These are phyloP conservation scores for Chlorencoelia australis DNA, from an alignment of 2,329 filamentous ascomycete species.

Conservation along the genomic window DNA sequence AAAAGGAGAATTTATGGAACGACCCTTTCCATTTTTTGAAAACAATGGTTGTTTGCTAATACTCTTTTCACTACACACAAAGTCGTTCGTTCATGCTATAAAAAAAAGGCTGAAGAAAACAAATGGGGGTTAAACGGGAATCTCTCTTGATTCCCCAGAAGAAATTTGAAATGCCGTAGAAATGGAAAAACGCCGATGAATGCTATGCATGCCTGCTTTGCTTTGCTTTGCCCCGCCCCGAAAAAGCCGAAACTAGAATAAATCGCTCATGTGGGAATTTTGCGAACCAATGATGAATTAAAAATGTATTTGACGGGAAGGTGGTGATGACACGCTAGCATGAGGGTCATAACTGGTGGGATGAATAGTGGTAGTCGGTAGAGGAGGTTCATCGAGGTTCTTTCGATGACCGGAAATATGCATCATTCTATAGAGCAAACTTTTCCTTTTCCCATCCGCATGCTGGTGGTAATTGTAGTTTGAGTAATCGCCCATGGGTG, in stretches of 20 bases:
- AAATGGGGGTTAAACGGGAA: not conserved
- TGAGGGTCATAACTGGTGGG: not conserved
- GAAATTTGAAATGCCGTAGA: constrained; percentile 3
- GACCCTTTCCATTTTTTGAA: not conserved
- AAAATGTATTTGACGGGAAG: constrained; percentile 1
- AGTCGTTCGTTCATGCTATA: constrained; percentile 1
- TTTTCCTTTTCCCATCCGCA: constrained; percentile 18
- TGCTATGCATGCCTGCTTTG: not conserved
- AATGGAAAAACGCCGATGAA: constrained; percentile 1
- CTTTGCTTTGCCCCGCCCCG: no score
- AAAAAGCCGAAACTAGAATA: not conserved
- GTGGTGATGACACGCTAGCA: not conserved
- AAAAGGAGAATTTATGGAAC: not conserved
- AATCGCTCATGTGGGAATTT: not conserved
- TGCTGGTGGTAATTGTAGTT: constrained; percentile 10
- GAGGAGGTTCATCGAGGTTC: not conserved
- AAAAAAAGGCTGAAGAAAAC: constrained; percentile 1
- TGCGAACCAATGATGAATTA: not conserved
- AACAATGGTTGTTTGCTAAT: no score
- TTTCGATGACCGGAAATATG: constrained; percentile 12
- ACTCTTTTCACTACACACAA: no score
- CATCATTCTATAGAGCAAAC: constrained; percentile 22
- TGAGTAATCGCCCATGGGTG: constrained; percentile 2
- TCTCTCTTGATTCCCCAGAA: constrained; percentile 1
- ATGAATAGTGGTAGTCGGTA: not conserved